Base-by-base conservation (phyloP, 352 stramenopile genomes). In the Phytophthora sp. region DNA sequence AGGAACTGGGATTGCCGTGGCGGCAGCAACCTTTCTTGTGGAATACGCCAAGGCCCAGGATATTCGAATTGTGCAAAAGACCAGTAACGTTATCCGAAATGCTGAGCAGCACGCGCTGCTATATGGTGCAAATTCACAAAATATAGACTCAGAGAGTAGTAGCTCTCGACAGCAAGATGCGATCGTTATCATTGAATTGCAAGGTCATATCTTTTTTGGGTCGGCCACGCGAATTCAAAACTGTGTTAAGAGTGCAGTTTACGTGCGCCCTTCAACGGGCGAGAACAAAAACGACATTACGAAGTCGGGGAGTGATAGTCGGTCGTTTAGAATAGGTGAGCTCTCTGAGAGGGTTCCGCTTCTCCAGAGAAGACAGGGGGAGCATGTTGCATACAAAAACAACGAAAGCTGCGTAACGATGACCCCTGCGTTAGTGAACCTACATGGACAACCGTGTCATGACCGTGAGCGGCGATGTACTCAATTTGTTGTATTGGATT, bases 21-120 rank as follows among this genome's bases (percentile, higher is more conserved):
- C 80, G 34, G 80, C 77, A 38, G 88, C 98, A 52, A 64, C 91
- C 35, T 78, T 91, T 15, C 87, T 97, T 13, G 80, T 98, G 17
- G 67, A 94, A 10, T 77, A 97, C 32, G 83, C 89, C 9, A 81
- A 79, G 18, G 69, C 66, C 9, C 83, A 92, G 55, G 74, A 80
- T 20, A 76, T 92, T 39, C 66, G 69, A 39, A 62, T 82, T 18
- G 73, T 84, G 23, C 64, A 82, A 49, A 87, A 88, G 54, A 88
- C 76, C 6, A 89, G 80, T 53, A 88, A 86, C 41, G 72, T 87
- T 20, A 77, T 87, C 30, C 77, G 76, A 17, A 89, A 88, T 55
- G 72, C 79, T 39, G 69, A 91, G 30, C 79, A 87, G 68, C 73
- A 91, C 45, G 58, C 62, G 28, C 34, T 89, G 23, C 64, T 89